These are phyloP conservation scores for Breynia disticha DNA, from an alignment of 441 rosid genomes.

Conservation along the genomic window DNA sequence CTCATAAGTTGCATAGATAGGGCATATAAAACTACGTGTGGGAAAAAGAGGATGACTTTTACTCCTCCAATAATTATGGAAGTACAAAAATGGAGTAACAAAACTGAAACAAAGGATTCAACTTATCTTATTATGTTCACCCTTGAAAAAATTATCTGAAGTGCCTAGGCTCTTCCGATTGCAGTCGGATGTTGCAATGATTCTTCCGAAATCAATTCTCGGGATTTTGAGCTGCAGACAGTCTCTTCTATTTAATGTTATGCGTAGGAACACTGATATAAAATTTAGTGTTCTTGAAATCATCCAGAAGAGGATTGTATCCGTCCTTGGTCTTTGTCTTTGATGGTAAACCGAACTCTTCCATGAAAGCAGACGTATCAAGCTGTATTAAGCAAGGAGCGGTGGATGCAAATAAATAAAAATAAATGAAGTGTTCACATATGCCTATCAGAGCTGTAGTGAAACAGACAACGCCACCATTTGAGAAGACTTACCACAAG, in stretches of 20 bases:
- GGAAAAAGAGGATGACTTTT: too few species aligned
- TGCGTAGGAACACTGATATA: constrained; percentile 93
- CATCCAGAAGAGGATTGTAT: constrained; percentile 91
- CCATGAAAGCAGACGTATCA: constrained; percentile 86
- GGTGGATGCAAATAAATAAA: not conserved
- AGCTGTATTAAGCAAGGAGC: constrained; percentile 33
- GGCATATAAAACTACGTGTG: too few species aligned
- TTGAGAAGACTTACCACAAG: constrained; percentile 51
- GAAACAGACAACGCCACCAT: constrained; percentile 10
- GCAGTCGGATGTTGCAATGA: too few species aligned
- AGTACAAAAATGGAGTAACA: too few species aligned
- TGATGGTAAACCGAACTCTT: constrained; percentile 81
- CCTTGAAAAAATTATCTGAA: too few species aligned
- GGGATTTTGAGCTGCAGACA: not conserved
- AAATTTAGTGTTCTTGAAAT: constrained; percentile 87
- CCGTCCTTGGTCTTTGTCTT: constrained; percentile 90
- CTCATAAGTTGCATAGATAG: too few species aligned
- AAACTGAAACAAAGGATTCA: too few species aligned
- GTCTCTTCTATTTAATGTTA: constrained; percentile 37
- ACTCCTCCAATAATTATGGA: too few species aligned
- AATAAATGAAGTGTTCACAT: not conserved
- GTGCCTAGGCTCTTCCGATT: too few species aligned
- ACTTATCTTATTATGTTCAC: too few species aligned
- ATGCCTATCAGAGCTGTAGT: not conserved
- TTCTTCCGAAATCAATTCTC: not conserved